Conservation (phyloP, 164 flowering plant species). For the Magnolia changhungtana region DNA sequence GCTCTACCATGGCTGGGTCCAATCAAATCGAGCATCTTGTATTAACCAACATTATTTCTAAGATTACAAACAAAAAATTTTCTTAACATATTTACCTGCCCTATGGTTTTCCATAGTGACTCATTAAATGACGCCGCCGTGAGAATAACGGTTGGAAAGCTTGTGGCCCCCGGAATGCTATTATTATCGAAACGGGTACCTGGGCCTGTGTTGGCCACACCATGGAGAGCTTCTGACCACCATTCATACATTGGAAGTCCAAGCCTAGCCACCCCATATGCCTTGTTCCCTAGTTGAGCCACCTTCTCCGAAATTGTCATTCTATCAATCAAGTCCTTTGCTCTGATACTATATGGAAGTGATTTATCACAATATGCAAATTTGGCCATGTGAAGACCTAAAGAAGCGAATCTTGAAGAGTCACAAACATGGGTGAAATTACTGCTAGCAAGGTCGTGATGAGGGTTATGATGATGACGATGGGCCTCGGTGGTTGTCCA, state of each 20-base stretch:
- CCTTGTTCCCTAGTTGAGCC: slow-evolving; percentile 6
- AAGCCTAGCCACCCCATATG: slow-evolving; percentile 1
- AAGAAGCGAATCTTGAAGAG: not conserved
- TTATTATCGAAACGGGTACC: slow-evolving; percentile 13
- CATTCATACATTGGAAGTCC: slow-evolving; percentile 11
- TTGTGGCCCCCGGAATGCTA: slow-evolving; percentile 4
- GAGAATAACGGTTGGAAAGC: slow-evolving; percentile 10
- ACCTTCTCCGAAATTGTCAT: slow-evolving; percentile 10
- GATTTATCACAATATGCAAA: slow-evolving; percentile 4
- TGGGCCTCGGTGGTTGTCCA: too few relatives aligned
- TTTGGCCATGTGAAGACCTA: not conserved
- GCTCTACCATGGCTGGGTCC: too few relatives aligned
- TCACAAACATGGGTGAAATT: not conserved
- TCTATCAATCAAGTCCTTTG: slow-evolving; percentile 9
- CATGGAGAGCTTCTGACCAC: slow-evolving; percentile 15
- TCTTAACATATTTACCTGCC: slow-evolving; percentile 4
- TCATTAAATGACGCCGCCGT: slow-evolving; percentile 10
- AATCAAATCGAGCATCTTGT: too few relatives aligned
- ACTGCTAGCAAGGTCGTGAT: too few relatives aligned
- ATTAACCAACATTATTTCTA: too few relatives aligned
- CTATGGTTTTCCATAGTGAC: slow-evolving; percentile 13
- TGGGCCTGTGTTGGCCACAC: slow-evolving; percentile 8
- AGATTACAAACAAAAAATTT: too few relatives aligned
- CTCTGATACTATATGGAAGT: not conserved
- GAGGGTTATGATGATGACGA: too few relatives aligned